Conservation (phyloP, 228 moss, liverwort and hornwort genomes). For the Sphagnum fallax region DNA sequence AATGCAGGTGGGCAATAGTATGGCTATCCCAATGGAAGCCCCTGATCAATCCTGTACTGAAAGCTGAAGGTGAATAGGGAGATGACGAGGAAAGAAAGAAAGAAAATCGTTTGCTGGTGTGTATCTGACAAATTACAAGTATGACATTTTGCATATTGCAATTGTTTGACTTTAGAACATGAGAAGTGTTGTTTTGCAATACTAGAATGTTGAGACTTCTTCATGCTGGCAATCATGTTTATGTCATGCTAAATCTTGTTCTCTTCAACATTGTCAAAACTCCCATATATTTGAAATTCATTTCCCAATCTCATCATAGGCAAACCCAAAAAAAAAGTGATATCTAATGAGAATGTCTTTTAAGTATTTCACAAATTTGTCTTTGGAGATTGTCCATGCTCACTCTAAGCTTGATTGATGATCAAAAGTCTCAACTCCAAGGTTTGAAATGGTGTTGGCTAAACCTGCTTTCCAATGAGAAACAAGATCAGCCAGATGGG, state of each 20-base stretch:
- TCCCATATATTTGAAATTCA: too few species aligned
- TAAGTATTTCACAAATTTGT: background rate
- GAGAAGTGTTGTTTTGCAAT: background rate
- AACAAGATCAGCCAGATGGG: conserved; percentile 24
- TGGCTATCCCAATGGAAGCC: too few species aligned
- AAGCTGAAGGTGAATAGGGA: too few species aligned
- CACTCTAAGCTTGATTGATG: background rate
- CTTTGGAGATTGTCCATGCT: background rate
- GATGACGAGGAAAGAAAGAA: too few species aligned
- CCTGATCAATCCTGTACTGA: too few species aligned
- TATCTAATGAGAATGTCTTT: background rate
- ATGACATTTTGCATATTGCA: background rate
- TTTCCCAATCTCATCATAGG: too few species aligned
- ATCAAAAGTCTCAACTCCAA: background rate
- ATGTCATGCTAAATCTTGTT: background rate
- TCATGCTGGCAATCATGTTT: background rate
- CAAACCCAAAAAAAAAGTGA: too few species aligned
- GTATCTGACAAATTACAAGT: background rate
- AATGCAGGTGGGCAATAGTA: too few species aligned
- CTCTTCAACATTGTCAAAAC: background rate
- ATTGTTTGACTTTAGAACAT: background rate
- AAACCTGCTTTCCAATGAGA: conserved; percentile 34
- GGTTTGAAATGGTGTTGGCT: background rate
- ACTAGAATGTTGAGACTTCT: background rate
- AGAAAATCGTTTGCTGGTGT: background rate